A percentile compares a stretch with the other conserved stretches of the same genome.
These are phyloP conservation scores for Boletus coccyginus DNA, from an alignment of 768 basidiomycete species.

Conservation along the genomic window DNA sequence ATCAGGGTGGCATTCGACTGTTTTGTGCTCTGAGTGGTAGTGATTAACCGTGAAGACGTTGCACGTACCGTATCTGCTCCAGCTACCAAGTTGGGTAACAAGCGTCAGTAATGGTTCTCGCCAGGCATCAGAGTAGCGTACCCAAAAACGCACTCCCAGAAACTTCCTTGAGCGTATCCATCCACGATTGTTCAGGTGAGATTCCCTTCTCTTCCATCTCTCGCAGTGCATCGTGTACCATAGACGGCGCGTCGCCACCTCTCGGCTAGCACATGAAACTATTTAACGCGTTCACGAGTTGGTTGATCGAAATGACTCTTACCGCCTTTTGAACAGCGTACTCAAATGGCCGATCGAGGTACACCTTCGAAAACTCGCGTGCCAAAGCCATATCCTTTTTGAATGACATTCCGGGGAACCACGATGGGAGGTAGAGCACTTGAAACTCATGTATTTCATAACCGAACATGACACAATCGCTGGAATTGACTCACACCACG, in stretches of 20 bases:
- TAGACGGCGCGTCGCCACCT: not conserved
- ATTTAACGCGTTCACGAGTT: not conserved
- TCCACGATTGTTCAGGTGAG: not conserved
- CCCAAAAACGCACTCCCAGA: slow-evolving; percentile 5
- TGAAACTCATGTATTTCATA: too few relatives aligned
- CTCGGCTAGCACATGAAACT: not conserved
- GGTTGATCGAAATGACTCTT: not conserved
- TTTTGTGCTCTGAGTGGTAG: not conserved
- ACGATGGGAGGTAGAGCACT: slow-evolving; percentile 6
- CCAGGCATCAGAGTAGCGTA: not conserved
- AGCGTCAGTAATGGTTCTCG: not conserved
- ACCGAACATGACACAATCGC: not conserved
- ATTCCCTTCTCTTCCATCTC: not conserved
- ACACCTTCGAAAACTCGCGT: not conserved
- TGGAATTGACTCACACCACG: not conserved
- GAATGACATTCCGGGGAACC: slow-evolving; percentile 4
- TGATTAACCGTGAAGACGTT: not conserved
- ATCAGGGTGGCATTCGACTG: slow-evolving; percentile 1
- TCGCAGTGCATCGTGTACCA: slow-evolving; percentile 4
- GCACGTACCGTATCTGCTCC: slow-evolving; percentile 3
- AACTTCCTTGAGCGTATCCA: not conserved
- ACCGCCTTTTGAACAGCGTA: slow-evolving; percentile 1
- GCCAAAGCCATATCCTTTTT: not conserved
- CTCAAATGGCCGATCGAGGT: slow-evolving; percentile 2
- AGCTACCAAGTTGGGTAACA: not conserved